Conservation (phyloP, 345 rosid genomes). For the Raphanus raphanistrum region DNA sequence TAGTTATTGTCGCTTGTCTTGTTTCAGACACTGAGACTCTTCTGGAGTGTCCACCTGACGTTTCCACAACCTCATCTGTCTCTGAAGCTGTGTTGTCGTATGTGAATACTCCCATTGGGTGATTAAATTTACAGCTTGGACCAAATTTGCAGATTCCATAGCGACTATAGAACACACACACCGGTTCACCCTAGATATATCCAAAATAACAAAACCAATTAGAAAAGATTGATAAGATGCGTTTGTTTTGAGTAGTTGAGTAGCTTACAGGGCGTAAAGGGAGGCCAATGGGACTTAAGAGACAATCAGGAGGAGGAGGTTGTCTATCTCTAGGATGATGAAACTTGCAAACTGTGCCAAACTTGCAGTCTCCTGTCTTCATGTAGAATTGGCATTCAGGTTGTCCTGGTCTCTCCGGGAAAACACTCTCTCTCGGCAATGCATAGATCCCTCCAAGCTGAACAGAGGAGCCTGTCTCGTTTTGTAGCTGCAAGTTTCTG, state of each 20-base stretch:
- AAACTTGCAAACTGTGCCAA: conserved; percentile 91
- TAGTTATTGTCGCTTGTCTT: conserved; percentile 59
- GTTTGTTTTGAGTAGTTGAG: background rate
- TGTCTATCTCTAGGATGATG: conserved; percentile 97
- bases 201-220: background rate
- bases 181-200: conserved; percentile 75
- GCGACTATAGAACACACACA: conserved; percentile 91
- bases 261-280: conserved; percentile 88
- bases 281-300: conserved; percentile 80
- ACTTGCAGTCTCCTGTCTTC: conserved; percentile 98
- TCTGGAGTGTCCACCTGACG: conserved; percentile 58
- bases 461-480: conserved; percentile 56
- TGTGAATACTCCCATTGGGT: conserved; percentile 83
- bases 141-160: conserved; percentile 99
- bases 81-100: conserved; percentile 57
- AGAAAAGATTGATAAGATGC: background rate
- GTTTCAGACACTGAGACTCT: conserved; percentile 71
- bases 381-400: conserved; percentile 96
- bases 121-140: conserved; percentile 98
- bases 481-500: conserved; percentile 59
- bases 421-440: conserved; percentile 76
- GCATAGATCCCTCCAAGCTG: conserved; percentile 70
- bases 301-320: conserved; percentile 91
- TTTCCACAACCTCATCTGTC: conserved; percentile 69
- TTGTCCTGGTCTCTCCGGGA: conserved; percentile 97